Conservation (phyloP, 139 green algal genomes). For the Mesotaenium endlicherianum region DNA sequence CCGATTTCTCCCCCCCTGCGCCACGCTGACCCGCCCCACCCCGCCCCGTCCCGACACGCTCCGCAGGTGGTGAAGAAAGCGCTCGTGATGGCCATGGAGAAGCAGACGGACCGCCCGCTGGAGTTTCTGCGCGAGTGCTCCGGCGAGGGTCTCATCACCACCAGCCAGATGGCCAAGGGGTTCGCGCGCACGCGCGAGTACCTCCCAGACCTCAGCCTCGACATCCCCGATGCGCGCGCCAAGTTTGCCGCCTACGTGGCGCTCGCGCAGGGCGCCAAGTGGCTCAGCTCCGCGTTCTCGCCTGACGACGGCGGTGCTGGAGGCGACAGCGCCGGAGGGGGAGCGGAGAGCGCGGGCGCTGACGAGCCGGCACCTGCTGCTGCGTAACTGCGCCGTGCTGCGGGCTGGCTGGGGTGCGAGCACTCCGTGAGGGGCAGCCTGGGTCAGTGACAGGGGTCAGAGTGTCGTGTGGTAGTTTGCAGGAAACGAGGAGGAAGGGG, state of each 20-base stretch:
- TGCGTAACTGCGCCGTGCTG: no score
- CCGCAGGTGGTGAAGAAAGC: constrained; percentile 50
- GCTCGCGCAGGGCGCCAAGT: background rate
- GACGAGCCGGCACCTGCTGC: no score
- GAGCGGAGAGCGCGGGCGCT: no score
- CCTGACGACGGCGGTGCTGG: no score
- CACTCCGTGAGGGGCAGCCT: no score
- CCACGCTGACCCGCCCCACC: background rate
- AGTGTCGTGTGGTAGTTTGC: no score
- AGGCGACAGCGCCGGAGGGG: no score
- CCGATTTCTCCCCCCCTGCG: background rate
- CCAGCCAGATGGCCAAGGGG: constrained; percentile 53
- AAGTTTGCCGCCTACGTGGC: constrained; percentile 18
- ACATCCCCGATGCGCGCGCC: constrained; percentile 50
- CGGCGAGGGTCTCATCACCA: constrained; percentile 41
- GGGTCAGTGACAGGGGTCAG: no score
- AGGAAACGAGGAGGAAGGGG: no score
- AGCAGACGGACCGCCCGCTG: constrained; percentile 30
- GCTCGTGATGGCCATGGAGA: constrained; percentile 51
- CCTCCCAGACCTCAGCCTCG: constrained; percentile 49
- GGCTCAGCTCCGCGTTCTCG: constrained; percentile 6
- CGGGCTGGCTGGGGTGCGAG: no score
- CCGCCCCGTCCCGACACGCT: background rate
- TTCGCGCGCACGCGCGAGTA: constrained; percentile 45
- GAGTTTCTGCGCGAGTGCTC: constrained; percentile 11